Percentiles rank a stretch among this genome's conserved stretches.
These are phyloP conservation scores for Pseudozyma sp. DNA, from an alignment of 1,284 basidiomycete species.

Conservation along the genomic window DNA sequence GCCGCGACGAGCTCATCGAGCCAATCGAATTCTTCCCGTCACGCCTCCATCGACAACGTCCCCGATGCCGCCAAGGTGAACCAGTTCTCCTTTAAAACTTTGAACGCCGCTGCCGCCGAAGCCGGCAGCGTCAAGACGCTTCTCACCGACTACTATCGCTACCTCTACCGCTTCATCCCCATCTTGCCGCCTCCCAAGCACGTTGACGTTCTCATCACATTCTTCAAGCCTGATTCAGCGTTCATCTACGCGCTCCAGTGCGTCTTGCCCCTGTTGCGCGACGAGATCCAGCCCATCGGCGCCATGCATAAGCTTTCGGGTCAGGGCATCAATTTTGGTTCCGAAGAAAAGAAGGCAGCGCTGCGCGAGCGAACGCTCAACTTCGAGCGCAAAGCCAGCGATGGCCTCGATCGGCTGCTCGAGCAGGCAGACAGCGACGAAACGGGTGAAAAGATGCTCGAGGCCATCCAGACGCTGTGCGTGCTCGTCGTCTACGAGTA, in stretches of 20 bases:
- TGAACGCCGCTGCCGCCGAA: conserved; percentile 34
- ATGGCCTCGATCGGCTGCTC: conserved; percentile 55
- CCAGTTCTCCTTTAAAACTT: conserved; percentile 17
- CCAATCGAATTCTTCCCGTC: conserved; percentile 20
- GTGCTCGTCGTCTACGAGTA: conserved; percentile 62
- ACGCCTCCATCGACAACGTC: conserved; percentile 21
- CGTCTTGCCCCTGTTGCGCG: conserved; percentile 52
- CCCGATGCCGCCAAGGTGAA: conserved; percentile 21
- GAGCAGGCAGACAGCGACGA: conserved; percentile 48
- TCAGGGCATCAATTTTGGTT: conserved; percentile 54
- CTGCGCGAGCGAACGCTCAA: conserved; percentile 43
- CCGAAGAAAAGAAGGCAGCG: conserved; percentile 49
- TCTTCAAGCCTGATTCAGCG: conserved; percentile 49
- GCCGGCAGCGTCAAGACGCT: conserved; percentile 39
- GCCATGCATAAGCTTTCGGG: conserved; percentile 43
- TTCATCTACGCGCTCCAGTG: conserved; percentile 60
- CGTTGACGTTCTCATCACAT: conserved; percentile 40
- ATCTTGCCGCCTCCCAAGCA: conserved; percentile 52
- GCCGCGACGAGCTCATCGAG: conserved; percentile 22
- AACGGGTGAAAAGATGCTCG: conserved; percentile 47
- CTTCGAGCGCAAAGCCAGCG: conserved; percentile 54
- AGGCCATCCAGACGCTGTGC: conserved; percentile 59
- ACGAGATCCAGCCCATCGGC: conserved; percentile 53
- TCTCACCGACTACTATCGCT: conserved; percentile 59
- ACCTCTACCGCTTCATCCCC: conserved; percentile 63